Conservation (phyloP, 345 rosid species). For the Acer saccharum region DNA sequence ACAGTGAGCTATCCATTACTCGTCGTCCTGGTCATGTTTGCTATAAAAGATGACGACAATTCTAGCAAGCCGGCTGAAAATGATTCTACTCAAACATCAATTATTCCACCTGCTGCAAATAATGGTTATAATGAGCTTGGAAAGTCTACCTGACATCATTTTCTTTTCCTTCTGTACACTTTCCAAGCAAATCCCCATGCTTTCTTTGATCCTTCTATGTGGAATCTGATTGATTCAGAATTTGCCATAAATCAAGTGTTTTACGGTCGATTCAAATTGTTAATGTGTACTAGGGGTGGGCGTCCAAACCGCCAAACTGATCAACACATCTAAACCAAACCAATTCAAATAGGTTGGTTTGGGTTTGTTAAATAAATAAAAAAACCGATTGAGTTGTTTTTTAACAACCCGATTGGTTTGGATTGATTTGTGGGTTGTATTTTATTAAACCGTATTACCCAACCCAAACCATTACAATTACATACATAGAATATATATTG, state of each 20-base stretch:
- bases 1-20: constrained; percentile 61
- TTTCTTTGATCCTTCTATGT: not conserved
- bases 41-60: constrained; percentile 43
- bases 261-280: not conserved
- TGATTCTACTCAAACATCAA: constrained; percentile 12
- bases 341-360: no score
- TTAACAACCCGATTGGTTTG: no score
- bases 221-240: constrained; percentile 4
- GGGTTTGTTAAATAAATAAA: no score
- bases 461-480: no score
- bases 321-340: no score
- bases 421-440: no score
- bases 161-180: not conserved
- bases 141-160: not conserved
- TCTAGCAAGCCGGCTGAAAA: constrained; percentile 11
- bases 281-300: no score
- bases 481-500: no score
- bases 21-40: constrained; percentile 41
- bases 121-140: not conserved
- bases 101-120: not conserved
- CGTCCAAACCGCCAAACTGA: no score
- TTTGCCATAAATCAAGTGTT: not conserved
- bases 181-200: not conserved
- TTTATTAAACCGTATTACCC: no score
- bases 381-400: no score